Conservation (phyloP, 1,139 yeast genomes). For the Yamadazyma blattariae region DNA sequence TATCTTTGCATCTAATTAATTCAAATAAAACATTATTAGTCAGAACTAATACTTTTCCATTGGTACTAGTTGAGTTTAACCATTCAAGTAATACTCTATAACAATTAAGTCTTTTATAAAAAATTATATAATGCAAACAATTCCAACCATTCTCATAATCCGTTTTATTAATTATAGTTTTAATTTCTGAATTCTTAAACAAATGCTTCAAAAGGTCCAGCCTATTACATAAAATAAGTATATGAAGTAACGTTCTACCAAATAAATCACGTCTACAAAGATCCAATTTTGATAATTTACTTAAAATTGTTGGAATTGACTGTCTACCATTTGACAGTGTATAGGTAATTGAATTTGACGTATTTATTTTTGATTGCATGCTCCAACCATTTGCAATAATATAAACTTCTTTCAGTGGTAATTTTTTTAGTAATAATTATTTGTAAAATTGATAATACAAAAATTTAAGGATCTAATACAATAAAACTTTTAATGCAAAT, state of each 20-base stretch:
- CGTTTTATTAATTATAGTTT: slow-evolving; percentile 32
- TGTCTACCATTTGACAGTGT: slow-evolving; percentile 3
- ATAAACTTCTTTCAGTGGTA: background rate
- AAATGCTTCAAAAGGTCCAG: slow-evolving; percentile 44
- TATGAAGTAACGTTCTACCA: slow-evolving; percentile 69
- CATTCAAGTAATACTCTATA: slow-evolving; percentile 49
- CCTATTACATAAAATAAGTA: slow-evolving; percentile 53
- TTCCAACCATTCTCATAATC: slow-evolving; percentile 88
- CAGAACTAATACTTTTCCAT: slow-evolving; percentile 14
- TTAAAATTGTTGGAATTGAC: slow-evolving; percentile 13
- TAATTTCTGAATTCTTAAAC: slow-evolving; percentile 44
- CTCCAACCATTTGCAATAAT: background rate
- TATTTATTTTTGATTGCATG: background rate
- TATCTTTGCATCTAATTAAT: slow-evolving; percentile 58
- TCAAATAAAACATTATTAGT: slow-evolving; percentile 28
- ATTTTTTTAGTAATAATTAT: background rate
- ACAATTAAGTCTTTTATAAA: slow-evolving; percentile 55
- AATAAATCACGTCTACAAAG: slow-evolving; percentile 60
- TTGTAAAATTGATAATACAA: too few relatives aligned
- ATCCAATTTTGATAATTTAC: slow-evolving; percentile 38
- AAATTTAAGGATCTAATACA: too few relatives aligned
- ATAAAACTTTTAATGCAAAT: too few relatives aligned
- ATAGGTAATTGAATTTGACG: background rate
- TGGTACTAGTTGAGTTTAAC: slow-evolving; percentile 14
- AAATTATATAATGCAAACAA: slow-evolving; percentile 68